phyloP scores from a whole-genome alignment of 2,329 filamentous ascomycete genomes.

The Mariannaea elegans region DNA sequence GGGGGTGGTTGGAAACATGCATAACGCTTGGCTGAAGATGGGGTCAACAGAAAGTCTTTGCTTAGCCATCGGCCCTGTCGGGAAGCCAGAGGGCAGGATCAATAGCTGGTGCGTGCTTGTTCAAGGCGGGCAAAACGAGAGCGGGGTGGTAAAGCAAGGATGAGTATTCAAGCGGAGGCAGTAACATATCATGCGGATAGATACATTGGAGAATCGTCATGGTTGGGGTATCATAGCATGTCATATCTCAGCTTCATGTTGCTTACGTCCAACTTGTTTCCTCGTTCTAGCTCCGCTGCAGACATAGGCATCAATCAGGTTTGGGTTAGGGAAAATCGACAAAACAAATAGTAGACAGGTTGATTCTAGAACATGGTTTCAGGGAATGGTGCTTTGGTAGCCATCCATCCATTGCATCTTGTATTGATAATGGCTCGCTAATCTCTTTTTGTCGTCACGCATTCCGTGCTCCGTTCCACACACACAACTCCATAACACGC shows the following conservation, averaged over 20 bases:
- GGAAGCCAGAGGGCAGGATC: background rate
- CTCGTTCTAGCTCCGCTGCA: too few relatives aligned
- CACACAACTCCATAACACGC: slow-evolving; percentile 21
- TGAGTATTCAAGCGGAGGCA: too few relatives aligned
- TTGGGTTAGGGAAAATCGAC: too few relatives aligned
- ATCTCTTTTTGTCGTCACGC: background rate
- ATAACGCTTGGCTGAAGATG: too few relatives aligned
- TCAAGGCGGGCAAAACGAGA: background rate
- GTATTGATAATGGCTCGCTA: slow-evolving; percentile 1
- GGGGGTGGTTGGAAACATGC: background rate
- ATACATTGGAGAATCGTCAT: too few relatives aligned
- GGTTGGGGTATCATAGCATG: too few relatives aligned
- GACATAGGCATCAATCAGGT: too few relatives aligned
- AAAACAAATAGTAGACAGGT: background rate
- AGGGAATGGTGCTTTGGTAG: background rate
- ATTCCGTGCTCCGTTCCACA: background rate
- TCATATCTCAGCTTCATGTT: too few relatives aligned
- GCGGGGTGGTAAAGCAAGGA: background rate
- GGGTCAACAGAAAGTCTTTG: background rate
- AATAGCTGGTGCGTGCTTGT: background rate
- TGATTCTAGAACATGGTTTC: background rate
- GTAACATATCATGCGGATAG: too few relatives aligned
- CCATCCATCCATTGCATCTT: background rate
- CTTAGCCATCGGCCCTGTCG: background rate
- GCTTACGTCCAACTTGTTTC: too few relatives aligned